phyloP scores from a whole-genome alignment of 2,329 filamentous ascomycete species.

The Penicillium decumbens region DNA sequence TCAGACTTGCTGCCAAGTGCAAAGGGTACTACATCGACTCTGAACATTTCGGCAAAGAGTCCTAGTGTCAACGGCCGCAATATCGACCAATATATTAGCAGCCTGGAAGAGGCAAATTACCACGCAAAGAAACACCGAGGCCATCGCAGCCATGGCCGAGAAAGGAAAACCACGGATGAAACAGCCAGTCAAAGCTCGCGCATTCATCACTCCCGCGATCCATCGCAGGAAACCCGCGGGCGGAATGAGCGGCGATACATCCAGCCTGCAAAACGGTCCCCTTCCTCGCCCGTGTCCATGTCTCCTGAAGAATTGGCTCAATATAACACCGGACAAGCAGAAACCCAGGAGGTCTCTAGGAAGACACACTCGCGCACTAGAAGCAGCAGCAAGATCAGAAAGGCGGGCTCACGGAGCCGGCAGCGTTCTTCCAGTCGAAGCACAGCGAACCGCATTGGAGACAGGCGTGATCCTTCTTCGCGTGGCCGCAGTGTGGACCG shows the following conservation, averaged over 20 bases:
- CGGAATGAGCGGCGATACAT: slow-evolving; percentile 63
- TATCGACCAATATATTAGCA: slow-evolving; percentile 80
- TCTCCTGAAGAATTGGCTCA: slow-evolving; percentile 71
- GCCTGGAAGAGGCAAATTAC: slow-evolving; percentile 70
- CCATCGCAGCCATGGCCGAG: slow-evolving; percentile 48
- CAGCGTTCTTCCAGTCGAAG: slow-evolving; percentile 44
- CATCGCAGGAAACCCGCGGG: slow-evolving; percentile 64
- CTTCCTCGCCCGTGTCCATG: slow-evolving; percentile 90
- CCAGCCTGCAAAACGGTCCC: slow-evolving; percentile 75
- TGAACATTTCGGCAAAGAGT: slow-evolving; percentile 48
- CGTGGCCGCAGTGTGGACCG: slow-evolving; percentile 61
- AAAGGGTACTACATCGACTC: slow-evolving; percentile 36
- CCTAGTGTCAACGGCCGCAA: slow-evolving; percentile 60
- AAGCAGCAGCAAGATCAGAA: slow-evolving; percentile 53
- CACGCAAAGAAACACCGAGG: slow-evolving; percentile 51
- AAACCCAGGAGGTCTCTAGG: slow-evolving; percentile 42
- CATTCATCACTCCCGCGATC: slow-evolving; percentile 53
- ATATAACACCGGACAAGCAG: slow-evolving; percentile 43
- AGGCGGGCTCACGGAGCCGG: slow-evolving; percentile 32
- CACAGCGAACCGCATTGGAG: slow-evolving; percentile 35
- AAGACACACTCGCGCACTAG: slow-evolving; percentile 29
- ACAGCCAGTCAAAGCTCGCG: slow-evolving; percentile 48
- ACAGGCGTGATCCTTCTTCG: slow-evolving; percentile 22
- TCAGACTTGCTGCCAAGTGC: slow-evolving; percentile 49
- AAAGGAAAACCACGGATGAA: slow-evolving; percentile 44